Evolutionary conservation across 768 basidiomycete genomes (phyloP).

Genomic region (Leccinellum luteum): DNA sequence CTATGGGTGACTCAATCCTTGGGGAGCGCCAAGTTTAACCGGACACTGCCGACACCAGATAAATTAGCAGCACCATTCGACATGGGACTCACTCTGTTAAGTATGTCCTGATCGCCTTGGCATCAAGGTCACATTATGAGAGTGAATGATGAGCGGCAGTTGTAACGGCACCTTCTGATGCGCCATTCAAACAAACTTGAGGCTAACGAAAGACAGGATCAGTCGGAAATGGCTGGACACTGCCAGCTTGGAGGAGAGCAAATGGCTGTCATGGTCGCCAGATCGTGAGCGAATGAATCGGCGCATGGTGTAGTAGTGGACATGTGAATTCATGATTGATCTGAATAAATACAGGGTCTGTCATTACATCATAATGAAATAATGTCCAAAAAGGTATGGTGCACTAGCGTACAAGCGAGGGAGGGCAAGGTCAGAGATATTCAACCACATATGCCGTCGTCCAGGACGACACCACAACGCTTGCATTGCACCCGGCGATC

Average conservation of each 20-base stretch:
- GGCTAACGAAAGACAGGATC: background rate
- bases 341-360: slow-evolving; percentile 15
- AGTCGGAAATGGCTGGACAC: background rate
- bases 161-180: background rate
- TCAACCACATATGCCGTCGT: slow-evolving; percentile 36
- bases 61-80: too few species aligned
- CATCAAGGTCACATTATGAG: background rate
- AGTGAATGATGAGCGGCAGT: background rate
- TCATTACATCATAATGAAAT: background rate
- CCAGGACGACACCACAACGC: slow-evolving; percentile 42
- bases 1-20: too few species aligned
- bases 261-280: background rate
- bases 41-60: too few species aligned
- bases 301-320: background rate
- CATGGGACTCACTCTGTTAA: too few species aligned
- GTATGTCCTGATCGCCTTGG: too few species aligned
- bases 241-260: background rate
- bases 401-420: background rate
- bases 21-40: too few species aligned
- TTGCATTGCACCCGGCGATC: slow-evolving; percentile 68
- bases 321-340: slow-evolving; percentile 1
- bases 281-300: background rate
- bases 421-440: background rate
- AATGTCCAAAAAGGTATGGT: background rate
- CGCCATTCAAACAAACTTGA: background rate